Conservation (phyloP, 108 stramenopile species). For the Pseudonitzschia multiseries region DNA sequence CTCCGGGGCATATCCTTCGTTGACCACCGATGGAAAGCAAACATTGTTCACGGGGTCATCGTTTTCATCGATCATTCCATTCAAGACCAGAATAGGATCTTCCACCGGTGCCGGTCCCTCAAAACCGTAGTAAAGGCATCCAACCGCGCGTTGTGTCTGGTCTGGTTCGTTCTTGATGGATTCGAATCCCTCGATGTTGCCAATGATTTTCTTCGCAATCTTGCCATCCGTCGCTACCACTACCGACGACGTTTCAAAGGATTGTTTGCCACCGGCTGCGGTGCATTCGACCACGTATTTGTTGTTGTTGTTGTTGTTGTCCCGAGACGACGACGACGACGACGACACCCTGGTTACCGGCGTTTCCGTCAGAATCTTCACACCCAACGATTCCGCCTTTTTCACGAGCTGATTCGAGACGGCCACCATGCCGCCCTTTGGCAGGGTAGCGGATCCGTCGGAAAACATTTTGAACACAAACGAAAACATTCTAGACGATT, state of each 20-base stretch:
- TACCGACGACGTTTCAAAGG: constrained; percentile 47
- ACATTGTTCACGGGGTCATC: constrained; percentile 77
- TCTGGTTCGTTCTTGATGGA: constrained; percentile 31
- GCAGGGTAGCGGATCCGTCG: constrained; percentile 69
- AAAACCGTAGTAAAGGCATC: constrained; percentile 79
- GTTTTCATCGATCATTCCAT: constrained; percentile 47
- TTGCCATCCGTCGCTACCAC: constrained; percentile 78
- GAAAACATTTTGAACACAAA: constrained; percentile 89
- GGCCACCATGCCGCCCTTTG: constrained; percentile 70
- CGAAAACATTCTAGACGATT: constrained; percentile 85
- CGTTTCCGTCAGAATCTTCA: constrained; percentile 35
- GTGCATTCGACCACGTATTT: constrained; percentile 8
- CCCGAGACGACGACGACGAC: too few species aligned
- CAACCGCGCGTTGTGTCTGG: constrained; percentile 70
- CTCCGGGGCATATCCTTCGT: constrained; percentile 63
- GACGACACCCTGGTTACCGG: constrained; percentile 26
- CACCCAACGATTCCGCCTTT: constrained; percentile 49
- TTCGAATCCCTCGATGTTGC: constrained; percentile 47
- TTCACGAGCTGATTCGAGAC: constrained; percentile 65
- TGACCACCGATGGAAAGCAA: constrained; percentile 85
- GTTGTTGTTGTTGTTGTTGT: constrained; percentile 28
- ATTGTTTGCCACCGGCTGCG: not conserved
- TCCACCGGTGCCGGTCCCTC: constrained; percentile 58
- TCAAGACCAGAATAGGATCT: constrained; percentile 83
- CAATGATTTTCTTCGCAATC: constrained; percentile 53